Base-by-base conservation (phyloP, 2,329 filamentous ascomycete species). In the Claviceps pazoutovae region DNA sequence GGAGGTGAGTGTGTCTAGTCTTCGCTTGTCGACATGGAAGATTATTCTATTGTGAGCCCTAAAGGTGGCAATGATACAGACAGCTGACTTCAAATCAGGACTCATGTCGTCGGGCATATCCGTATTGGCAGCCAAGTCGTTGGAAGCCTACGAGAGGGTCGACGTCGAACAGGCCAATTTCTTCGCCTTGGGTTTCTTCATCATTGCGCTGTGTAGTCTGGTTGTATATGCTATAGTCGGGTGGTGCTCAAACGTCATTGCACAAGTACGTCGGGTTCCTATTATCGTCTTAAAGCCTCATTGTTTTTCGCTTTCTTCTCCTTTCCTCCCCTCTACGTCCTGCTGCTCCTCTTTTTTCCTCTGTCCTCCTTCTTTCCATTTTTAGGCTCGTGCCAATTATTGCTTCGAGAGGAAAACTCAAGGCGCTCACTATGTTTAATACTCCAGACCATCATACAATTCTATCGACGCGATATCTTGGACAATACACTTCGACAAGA, bases 171-270 rank as follows among this genome's bases (percentile, higher is more conserved):
- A 59, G 21, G 73, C 68, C 5, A 71, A 79, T 60, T 77, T 79
- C 56, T 78, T 71, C 61, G 66, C 74, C 0, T 67, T 76, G 48
- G 79, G 80, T 75, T 79, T 79, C 59, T 75, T 78, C 48, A 63
- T 78, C 1, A 62, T 77, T 19, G 76, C 76, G 1, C 60, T 73
- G 6, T 71, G 64, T 4, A 70, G 72, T 34, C 60, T 74, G 1
- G 50, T 75, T 0, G 62, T 68, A 3, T 79, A 78, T 50, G 64
- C 62, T 21, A 53, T 60, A 1, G 56, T 63, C 19, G 69, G 70
- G 2, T 69, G 64, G 63, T 47, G 63, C 4, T 62, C 63, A 52
- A 71, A 71, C 44, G 50, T 61, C 3, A 58, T 70, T 13, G 66
- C 63, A 0, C 67, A 70, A 55, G 65, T 66, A 53, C 26, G 44